Evolutionary conservation across 805 yeast species (phyloP).

Genomic region (Lipomyces kockii): DNA sequence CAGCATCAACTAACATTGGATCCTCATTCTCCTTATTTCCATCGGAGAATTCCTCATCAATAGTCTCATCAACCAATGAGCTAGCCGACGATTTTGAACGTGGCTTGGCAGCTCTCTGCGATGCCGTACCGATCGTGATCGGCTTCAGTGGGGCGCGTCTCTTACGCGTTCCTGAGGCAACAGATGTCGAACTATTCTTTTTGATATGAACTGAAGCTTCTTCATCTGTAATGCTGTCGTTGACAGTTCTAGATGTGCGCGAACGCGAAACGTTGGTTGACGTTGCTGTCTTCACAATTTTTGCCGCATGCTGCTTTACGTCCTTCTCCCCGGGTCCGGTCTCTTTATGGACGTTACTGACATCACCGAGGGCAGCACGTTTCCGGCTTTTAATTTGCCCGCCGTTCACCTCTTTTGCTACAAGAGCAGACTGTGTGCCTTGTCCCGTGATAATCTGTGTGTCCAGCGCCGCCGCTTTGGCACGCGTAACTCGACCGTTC

Average conservation of each 20-base stretch:
- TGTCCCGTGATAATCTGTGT: background rate
- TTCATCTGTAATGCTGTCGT: background rate
- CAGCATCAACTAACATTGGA: constrained; percentile 15
- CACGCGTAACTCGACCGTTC: constrained; percentile 35
- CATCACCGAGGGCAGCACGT: constrained; percentile 46
- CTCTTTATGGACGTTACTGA: constrained; percentile 43
- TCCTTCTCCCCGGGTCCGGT: constrained; percentile 16
- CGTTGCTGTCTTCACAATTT: constrained; percentile 27
- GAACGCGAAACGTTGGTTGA: constrained; percentile 26
- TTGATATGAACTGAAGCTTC: background rate
- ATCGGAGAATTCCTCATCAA: constrained; percentile 23
- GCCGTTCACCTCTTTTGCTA: constrained; percentile 19
- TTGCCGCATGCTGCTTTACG: constrained; percentile 25
- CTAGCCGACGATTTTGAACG: background rate
- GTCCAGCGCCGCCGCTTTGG: constrained; percentile 31
- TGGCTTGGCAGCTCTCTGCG: constrained; percentile 12
- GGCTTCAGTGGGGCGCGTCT: constrained; percentile 29
- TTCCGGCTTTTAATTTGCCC: constrained; percentile 36
- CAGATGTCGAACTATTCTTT: background rate
- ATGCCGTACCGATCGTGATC: constrained; percentile 12
- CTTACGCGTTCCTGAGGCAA: constrained; percentile 13
- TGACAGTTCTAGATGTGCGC: constrained; percentile 10
- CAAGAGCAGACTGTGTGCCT: constrained; percentile 8
- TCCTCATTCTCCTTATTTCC: constrained; percentile 33
- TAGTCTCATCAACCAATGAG: constrained; percentile 14